Evolutionary conservation across 345 rosid genomes (phyloP), one percentile per base, ranked within the genome.

Genomic region (Eucalyptus polyanthemos): DNA sequence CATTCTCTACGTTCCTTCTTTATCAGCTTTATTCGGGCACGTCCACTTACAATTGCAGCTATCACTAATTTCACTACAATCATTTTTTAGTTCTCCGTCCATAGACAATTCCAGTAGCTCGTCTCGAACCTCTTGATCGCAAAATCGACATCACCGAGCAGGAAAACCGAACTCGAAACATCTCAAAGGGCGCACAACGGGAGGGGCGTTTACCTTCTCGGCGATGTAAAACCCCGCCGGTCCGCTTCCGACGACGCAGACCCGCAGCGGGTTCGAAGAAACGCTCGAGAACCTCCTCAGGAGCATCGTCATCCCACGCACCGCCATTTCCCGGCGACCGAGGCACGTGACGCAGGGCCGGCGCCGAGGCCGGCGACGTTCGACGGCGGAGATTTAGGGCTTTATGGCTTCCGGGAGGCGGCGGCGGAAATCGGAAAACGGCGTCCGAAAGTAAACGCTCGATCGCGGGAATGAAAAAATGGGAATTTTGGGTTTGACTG

Each of bases 201-300:
- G 31, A 60, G 86, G 86, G 31, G 15, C 76, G 51, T 87, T 87
- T 89, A 96, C 99, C 94, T 96, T 97, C 50, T 97, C 99, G 45
- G 99, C 98, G 31, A 99, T 94, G 89, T 96, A 97, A 92, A 94
- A 95, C 50, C 99, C 99, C 87, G 98, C 98, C 53, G 99, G 99
- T 86, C 99, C 99, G 87, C 97, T 94, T 58, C 99, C 99, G 72
- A 97, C 99, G 34, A 97, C 89, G 87, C 99, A 97, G 86, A 96
- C 97, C 29, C 96, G 96, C 2, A 95, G 88, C 87, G 95, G 96
- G 88, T 88, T 90, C n/a, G 95, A 89, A 65, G 95, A 91, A 24
- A 89, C 27, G 83, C 47, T 76, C 27, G 83, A 76, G 9, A 76
- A 76, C 47, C 27, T 76, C 42, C 83, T 21, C 27, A 37, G 47